Percentiles rank a stretch among this genome's conserved stretches.
Conservation (phyloP, 352 stramenopile genomes). For the Pythium oligandrum region DNA sequence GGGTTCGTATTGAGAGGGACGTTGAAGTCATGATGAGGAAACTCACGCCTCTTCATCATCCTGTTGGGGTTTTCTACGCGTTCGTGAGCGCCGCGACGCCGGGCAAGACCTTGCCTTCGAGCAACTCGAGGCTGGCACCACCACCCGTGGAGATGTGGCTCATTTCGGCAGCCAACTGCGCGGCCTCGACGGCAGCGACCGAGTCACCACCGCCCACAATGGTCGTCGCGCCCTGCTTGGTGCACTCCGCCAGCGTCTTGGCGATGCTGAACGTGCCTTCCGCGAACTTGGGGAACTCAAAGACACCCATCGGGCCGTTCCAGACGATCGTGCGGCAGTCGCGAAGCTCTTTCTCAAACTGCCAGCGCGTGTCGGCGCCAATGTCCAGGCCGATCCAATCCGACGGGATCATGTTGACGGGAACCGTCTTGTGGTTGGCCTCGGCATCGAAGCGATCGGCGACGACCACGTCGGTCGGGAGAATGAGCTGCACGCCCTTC, state of each 20-base stretch:
- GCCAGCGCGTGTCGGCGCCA: conserved; percentile 45
- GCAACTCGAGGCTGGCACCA: conserved; percentile 97
- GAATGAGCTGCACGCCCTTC: conserved; percentile 86
- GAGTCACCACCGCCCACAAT: conserved; percentile 95
- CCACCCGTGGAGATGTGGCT: conserved; percentile 98
- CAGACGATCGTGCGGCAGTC: conserved; percentile 92
- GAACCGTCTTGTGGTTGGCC: conserved; percentile 50
- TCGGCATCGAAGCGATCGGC: conserved; percentile 86
- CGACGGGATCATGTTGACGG: conserved; percentile 87
- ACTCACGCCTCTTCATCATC: no score
- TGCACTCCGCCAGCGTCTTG: conserved; percentile 89
- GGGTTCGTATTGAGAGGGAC: no score
- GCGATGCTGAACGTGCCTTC: conserved; percentile 92
- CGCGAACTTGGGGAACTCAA: conserved; percentile 96
- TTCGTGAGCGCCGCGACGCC: conserved; percentile 95
- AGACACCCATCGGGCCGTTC: conserved; percentile 97
- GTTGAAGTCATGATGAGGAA: no score
- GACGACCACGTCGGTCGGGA: conserved; percentile 93
- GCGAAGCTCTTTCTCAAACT: conserved; percentile 81
- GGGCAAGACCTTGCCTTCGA: conserved; percentile 97
- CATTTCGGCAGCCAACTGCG: conserved; percentile 89
- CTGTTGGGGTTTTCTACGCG: not conserved
- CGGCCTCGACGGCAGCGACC: conserved; percentile 93
- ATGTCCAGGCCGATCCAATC: conserved; percentile 96
- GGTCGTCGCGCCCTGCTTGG: conserved; percentile 71